A percentile compares a stretch with the other conserved stretches of the same genome.
These are phyloP conservation scores for Citrullus colocynthis DNA, from an alignment of 306 rosid genomes.

Conservation along the genomic window DNA sequence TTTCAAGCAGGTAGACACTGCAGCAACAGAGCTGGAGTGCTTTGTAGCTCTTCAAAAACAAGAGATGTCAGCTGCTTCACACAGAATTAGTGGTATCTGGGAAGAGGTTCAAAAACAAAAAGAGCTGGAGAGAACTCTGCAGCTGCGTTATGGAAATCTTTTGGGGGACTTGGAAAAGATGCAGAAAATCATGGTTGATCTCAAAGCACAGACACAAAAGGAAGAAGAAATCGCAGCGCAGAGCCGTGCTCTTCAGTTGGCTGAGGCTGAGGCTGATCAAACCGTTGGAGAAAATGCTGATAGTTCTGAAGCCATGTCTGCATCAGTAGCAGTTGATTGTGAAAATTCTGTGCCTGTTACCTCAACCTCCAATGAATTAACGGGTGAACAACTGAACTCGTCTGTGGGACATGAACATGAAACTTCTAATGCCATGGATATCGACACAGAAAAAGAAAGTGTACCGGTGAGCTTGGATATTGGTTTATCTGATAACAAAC, in stretches of 20 bases:
- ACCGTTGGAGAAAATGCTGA: conserved; percentile 15
- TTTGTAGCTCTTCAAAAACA: conserved; percentile 74
- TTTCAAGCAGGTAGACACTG: conserved; percentile 75
- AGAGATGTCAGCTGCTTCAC: conserved; percentile 69
- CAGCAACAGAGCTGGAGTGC: conserved; percentile 84
- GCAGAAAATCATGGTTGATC: conserved; percentile 31
- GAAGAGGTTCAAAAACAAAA: conserved; percentile 75
- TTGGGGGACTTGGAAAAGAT: conserved; percentile 41
- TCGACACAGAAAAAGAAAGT: neutral
- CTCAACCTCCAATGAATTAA: conserved; percentile 18
- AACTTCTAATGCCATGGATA: neutral
- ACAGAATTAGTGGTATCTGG: conserved; percentile 58
- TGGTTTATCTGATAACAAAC: neutral
- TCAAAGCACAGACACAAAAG: conserved; percentile 30
- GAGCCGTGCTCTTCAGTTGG: conserved; percentile 24
- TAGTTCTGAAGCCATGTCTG: conserved; percentile 7
- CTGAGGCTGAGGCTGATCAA: conserved; percentile 24
- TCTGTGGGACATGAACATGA: conserved; percentile 7
- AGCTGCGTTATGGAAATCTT: conserved; percentile 58
- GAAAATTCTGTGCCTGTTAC: conserved; percentile 17
- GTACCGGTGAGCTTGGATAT: neutral
- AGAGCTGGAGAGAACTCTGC: conserved; percentile 67
- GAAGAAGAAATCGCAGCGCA: conserved; percentile 38
- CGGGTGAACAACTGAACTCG: conserved; percentile 18
- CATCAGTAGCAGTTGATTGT: conserved; percentile 20